Evolutionary conservation across 257 asterid species (phyloP).

Genomic region (Capsicum rhomboideum): DNA sequence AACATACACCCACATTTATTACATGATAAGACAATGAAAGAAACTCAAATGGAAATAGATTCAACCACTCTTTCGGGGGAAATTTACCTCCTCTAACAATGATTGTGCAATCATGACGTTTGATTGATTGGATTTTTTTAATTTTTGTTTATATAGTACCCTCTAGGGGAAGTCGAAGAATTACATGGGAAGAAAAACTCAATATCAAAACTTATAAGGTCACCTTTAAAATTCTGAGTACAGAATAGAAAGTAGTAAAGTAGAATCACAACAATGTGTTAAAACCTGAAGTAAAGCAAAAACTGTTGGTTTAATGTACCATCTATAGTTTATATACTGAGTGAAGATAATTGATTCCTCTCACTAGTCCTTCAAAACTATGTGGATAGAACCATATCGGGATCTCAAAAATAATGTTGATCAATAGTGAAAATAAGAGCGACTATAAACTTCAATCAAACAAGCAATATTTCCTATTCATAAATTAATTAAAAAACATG

Average conservation of each 20-base stretch:
- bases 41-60: neutral
- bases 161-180: too few relatives aligned
- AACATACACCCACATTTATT: neutral
- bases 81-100: slow-evolving; percentile 52
- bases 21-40: neutral
- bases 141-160: too few relatives aligned
- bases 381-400: neutral
- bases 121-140: too few relatives aligned
- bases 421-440: too few relatives aligned
- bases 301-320: too few relatives aligned
- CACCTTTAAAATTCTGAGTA: neutral
- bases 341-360: neutral
- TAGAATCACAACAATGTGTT: neutral
- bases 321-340: neutral
- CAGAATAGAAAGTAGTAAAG: neutral
- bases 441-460: too few relatives aligned
- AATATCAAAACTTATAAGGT: too few relatives aligned
- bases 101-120: slow-evolving; percentile 55
- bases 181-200: neutral
- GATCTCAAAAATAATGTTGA: too few relatives aligned
- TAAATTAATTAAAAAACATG: too few relatives aligned
- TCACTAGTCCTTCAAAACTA: neutral
- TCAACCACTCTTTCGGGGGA: neutral
- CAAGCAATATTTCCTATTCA: too few relatives aligned
- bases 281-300: too few relatives aligned